These are phyloP conservation scores for Myotisia sp. DNA, from an alignment of 2,329 filamentous ascomycete genomes.

Conservation along the genomic window DNA sequence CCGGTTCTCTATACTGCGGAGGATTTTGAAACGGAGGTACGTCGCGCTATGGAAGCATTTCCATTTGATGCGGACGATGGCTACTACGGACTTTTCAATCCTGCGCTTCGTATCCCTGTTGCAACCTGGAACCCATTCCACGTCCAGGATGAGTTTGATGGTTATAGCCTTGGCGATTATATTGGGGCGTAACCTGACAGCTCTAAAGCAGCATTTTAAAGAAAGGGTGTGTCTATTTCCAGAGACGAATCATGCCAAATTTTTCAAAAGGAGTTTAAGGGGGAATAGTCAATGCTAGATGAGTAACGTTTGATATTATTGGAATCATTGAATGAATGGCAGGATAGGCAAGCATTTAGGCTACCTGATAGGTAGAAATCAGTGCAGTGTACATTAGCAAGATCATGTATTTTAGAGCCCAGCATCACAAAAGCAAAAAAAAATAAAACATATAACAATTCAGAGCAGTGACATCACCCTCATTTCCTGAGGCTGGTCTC, in stretches of 20 bases:
- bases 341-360: slow-evolving; percentile 1
- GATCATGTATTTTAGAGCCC: slow-evolving; percentile 2
- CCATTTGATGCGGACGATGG: slow-evolving; percentile 9
- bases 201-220: background rate
- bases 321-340: slow-evolving; percentile 1
- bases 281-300: too few species aligned
- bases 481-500: background rate
- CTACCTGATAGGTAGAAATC: slow-evolving; percentile 2
- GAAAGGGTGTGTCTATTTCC: background rate
- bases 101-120: slow-evolving; percentile 10
- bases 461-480: slow-evolving; percentile 3
- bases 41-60: slow-evolving; percentile 7
- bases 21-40: slow-evolving; percentile 9
- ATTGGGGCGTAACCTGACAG: slow-evolving; percentile 5
- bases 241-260: background rate
- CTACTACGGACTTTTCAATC: slow-evolving; percentile 17
- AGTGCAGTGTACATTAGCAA: slow-evolving; percentile 1
- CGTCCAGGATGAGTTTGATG: slow-evolving; percentile 17
- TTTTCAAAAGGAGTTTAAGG: slow-evolving; percentile 5
- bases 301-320: slow-evolving; percentile 1
- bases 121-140: slow-evolving; percentile 16
- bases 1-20: slow-evolving; percentile 5
- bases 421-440: background rate
- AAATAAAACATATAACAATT: slow-evolving; percentile 2
- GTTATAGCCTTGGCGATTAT: slow-evolving; percentile 17